Evolutionary conservation across 768 basidiomycete species (phyloP), one percentile per base, ranked within the genome.

Genomic region (Boletus rex-veris): DNA sequence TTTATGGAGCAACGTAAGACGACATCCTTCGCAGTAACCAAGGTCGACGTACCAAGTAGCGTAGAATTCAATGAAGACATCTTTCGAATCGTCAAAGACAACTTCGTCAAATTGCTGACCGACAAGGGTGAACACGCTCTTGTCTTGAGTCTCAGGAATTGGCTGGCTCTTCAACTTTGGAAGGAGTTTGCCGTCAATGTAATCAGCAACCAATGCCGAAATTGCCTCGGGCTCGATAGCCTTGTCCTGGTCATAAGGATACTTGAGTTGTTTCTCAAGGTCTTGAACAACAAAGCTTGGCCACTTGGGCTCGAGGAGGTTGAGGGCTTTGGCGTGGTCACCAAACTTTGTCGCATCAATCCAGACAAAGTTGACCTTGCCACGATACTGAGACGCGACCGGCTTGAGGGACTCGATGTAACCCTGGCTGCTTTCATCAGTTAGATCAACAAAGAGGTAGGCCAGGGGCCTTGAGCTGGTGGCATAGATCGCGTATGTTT

Each of bases 41-140:
- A 8, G 56, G 46, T 63, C 62, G 35, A 72, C 86, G 41, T 71
- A 95, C 97, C 97, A 99, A 45, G 92, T 83, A 45, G 97, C 97
- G 64, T 91, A 98, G 74, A 99, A 95, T 74, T 98, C 96, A 60
- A 98, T 78, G 64, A 99, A 93, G 64, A 98, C 87, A 68, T 98
- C 95, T 76, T 97, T 97, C 53, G 76, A 75, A 58, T 93, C 89
- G 66, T 97, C 91, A 57, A 82, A 84, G 33, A 91, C 87, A 48
- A 94, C 77, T 47, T 91, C 75, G 3, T 98, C 92, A 60, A 98
- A 98, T 60, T 88, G 83, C 71, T 91, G 88, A 57, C 91, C 85
- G 49, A 98, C 96, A 26, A 99, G 75, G 46, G 78, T 81, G 73
- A 80, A 87, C 50, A 96, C 94, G 52, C 78, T 80, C 70, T 90